Evolutionary conservation across 306 rosid genomes (phyloP).

Genomic region (Casuarina cunninghamiana): DNA sequence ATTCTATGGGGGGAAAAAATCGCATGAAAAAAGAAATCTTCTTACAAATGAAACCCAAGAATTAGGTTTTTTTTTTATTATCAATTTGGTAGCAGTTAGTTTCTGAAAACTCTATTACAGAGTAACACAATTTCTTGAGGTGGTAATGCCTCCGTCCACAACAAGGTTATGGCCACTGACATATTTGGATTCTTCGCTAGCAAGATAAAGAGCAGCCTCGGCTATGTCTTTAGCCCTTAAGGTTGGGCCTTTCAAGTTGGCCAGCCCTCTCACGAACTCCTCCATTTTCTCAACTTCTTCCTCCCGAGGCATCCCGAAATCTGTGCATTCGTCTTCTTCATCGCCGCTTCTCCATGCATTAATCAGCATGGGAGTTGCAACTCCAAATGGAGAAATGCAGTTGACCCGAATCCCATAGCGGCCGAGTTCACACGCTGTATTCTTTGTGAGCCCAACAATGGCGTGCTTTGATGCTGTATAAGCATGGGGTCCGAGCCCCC

Average conservation of each 20-base stretch:
- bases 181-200: conserved; percentile 88
- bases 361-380: conserved; percentile 85
- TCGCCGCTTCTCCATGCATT: conserved; percentile 59
- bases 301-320: conserved; percentile 46
- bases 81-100: not conserved
- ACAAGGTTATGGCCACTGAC: conserved; percentile 94
- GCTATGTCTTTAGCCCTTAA: conserved; percentile 72
- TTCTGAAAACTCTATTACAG: conserved; percentile 22
- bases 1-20: not conserved
- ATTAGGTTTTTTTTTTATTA: not conserved
- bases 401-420: conserved; percentile 75
- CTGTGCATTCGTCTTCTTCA: conserved; percentile 29
- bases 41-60: not conserved
- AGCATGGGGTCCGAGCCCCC: conserved; percentile 90
- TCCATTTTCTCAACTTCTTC: conserved; percentile 76
- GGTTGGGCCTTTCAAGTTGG: conserved; percentile 67
- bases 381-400: conserved; percentile 89
- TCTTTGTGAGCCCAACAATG: conserved; percentile 82
- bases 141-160: conserved; percentile 87
- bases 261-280: conserved; percentile 77
- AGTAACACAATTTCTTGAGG: conserved; percentile 74
- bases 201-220: conserved; percentile 91
- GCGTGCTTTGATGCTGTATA: conserved; percentile 95
- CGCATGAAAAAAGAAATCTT: not conserved
- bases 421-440: conserved; percentile 78